Base-by-base conservation (phyloP, 164 flowering plant species). In the Santalum album region DNA sequence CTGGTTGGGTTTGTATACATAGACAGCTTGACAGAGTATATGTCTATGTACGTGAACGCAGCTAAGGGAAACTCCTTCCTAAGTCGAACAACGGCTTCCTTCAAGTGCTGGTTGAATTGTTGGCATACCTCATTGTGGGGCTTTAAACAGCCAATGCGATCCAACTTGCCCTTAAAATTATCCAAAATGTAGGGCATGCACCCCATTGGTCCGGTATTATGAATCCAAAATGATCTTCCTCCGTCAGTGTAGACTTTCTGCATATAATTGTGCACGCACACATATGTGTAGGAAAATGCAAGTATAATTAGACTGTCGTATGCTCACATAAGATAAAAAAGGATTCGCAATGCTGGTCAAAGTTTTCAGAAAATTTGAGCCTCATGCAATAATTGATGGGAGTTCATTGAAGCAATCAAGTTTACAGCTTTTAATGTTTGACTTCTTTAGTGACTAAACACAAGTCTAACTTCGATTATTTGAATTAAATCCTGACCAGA, bases 11-110 rank as follows among this genome's bases (percentile, higher is more conserved):
- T 21, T 20, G 36, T 56, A 20, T 53, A 66, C 1, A 73, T 51
- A 21, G 60, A 40, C 35, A 62, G 75, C 55, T 77, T 77, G 43
- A 59, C 65, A 0, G 75, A 59, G 59, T 79, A 77, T 17, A 77
- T 19, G 32, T 79, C 78, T 0, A 75, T 78, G 23, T 69, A 65
- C 2, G 72, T 72, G 57, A 75, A 51, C 23, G 70, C 47, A 35
- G 77, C 71, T 1, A 17, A 51, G 17, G 80, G 76, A 36, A 70
- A 58, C 1, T 65, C 57, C 16, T 54, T 67, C 44, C 80, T 63
- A 2, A 79, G 73, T 51, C 67, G 62, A 29, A 25, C 51, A 0
- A 75, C 59, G 7, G 65, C 60, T 11, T 72, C 61, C 45, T 70
- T 74, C 40, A 79, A 36, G 46, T 44, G 55, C 11, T 34, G 11